Evolutionary conservation across 2,329 filamentous ascomycete genomes (phyloP), one percentile per base, ranked within the genome.

Genomic region (Volutella citrinella): DNA sequence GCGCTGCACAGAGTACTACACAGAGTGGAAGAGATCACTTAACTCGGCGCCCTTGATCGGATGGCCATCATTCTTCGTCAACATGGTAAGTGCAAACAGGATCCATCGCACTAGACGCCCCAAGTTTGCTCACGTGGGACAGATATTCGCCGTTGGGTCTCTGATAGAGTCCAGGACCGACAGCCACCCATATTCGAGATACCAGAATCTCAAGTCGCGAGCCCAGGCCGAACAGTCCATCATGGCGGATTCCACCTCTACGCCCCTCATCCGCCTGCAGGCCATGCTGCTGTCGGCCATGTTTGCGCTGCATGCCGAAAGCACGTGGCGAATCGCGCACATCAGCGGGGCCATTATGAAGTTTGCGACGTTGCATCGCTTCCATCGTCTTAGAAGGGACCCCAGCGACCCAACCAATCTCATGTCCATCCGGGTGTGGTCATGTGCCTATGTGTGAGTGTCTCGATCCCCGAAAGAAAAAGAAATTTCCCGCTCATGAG

Each of bases 241-340:
- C 16, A 32, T 32, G 22, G 21, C 30, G 8, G 23, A 32, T 21
- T 32, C 30, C 12, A 20, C 22, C 4, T 32, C 30, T 5, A 32
- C 30, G 11, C 30, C 30, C 3, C 23, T 32, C 10, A 26, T 26
- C 21, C 30, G 22, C 7, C 16, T 32, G 11, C 30, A 32, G 12
- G 30, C 30, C 23, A 32, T 32, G 30, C 17, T 32, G n/a, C 16
- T 32, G n/a, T 32, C 30, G 12, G 30, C 30, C 5, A 32, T 32
- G 30, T 32, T 32, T 24, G 30, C 30, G 11, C 17, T 32, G 9
- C 30, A 32, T n/a, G 30, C 30, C 8, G 30, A 32, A 16, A 32
- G 30, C 16, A 32, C 22, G n/a, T 26, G 30, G 30, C 15, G 30
- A 14, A 32, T 32, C 9, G 30, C 30, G 6, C 30, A 32, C n/a